phyloP scores from a whole-genome alignment of 371 early-diverging fungal genomes.

The Blastocladiella emersonii region DNA sequence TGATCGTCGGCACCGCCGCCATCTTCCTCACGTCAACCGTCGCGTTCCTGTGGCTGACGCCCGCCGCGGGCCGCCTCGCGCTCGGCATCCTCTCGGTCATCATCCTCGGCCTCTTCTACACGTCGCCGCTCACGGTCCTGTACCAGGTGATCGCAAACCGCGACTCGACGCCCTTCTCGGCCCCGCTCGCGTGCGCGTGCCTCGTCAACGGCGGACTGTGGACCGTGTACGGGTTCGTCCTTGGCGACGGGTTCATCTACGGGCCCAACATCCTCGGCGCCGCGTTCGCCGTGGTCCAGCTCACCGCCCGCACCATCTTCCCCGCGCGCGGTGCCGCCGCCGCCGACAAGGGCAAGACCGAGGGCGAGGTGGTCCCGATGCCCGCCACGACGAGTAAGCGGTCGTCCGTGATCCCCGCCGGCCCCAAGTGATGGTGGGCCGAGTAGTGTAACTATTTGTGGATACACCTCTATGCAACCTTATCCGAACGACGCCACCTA shows the following conservation, averaged over 20 bases:
- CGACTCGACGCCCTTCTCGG: conserved; percentile 6
- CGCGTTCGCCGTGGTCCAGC: neutral
- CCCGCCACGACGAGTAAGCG: too few species aligned
- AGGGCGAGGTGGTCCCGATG: too few species aligned
- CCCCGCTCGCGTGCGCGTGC: conserved; percentile 4
- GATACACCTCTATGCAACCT: too few species aligned
- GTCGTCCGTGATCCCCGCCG: too few species aligned
- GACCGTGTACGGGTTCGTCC: conserved; percentile 3
- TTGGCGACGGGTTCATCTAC: neutral
- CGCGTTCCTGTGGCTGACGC: neutral
- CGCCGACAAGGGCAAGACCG: too few species aligned
- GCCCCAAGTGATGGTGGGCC: too few species aligned
- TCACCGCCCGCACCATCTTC: neutral
- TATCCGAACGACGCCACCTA: too few species aligned
- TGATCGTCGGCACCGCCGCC: neutral
- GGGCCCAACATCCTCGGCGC: neutral
- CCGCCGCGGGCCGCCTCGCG: neutral
- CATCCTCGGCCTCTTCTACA: conserved; percentile 12
- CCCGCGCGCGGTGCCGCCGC: too few species aligned
- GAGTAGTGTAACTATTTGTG: too few species aligned
- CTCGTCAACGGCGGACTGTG: conserved; percentile 11
- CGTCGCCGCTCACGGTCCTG: conserved; percentile 12
- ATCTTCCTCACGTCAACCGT: neutral
- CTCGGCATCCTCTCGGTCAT: conserved; percentile 8
- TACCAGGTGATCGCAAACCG: conserved; percentile 6